Base-by-base conservation (phyloP, 306 rosid genomes). In the Trifolium dubium region DNA sequence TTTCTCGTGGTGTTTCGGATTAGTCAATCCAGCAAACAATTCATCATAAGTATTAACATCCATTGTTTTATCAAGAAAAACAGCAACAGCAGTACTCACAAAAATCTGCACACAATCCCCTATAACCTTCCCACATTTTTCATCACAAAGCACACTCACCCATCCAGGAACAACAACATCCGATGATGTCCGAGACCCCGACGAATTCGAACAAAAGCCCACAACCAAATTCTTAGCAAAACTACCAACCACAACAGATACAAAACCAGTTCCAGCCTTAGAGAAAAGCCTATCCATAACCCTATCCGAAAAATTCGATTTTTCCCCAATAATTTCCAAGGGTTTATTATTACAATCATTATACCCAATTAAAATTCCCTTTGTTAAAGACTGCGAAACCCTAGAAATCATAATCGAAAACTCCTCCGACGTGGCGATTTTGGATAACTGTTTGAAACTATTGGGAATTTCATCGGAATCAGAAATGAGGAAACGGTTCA, bases 171-270 rank as follows among this genome's bases (percentile, higher is more conserved):
- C 73, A 61, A 64, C 73, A 35, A 64, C 73, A 35, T 78, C 96
- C 23, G 87, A 75, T 43, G 23, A n/a, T 23, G 23, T 23, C n/a
- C 29, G 67, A 18, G 78, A 72, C 41, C 77, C 15, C 10, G 30
- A 18, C 54, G 72, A 78, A 46, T 49, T 15, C 2, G 84, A 76
- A 74, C 31, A 72, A 69, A 83, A 86, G 4, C 92, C 97, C 87
- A 87, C 14, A 74, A 94, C 92, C 86, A 92, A 66, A 66, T 94
- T 94, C 85, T 79, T 87, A 1, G 96, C 99, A 72, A 94, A 94
- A 82, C 96, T 94, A 44, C 99, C 99, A n/a, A 89, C 96, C 67
- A 94, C 90, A 62, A 86, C 92, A 9, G 97, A 91, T 35, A 37
- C 88, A 44, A 94, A 94, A 43, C 99, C 95, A 1, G 95, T 81